Percentiles rank a stretch among this genome's conserved stretches.
Evolutionary conservation across 306 rosid species (phyloP).

Genomic region (Vigna radiata): DNA sequence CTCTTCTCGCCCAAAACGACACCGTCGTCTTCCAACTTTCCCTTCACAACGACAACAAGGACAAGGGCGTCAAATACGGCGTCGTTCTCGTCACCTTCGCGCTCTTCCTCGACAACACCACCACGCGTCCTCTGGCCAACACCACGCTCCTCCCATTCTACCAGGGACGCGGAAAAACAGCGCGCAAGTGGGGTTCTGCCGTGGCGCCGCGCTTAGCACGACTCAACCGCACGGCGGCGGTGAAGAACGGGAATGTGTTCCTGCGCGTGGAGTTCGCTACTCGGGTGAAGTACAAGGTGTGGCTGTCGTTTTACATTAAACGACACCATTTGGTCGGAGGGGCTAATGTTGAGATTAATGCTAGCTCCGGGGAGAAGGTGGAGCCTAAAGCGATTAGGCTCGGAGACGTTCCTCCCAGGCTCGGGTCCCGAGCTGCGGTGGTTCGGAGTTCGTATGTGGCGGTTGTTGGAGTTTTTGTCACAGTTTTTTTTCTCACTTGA

Average conservation of each 20-base stretch:
- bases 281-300: conserved; percentile 66
- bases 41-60: conserved; percentile 60
- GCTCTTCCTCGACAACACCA: conserved; percentile 31
- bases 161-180: conserved; percentile 73
- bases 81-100: conserved; percentile 48
- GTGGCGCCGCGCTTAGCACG: not conserved
- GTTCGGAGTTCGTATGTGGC: conserved; percentile 3
- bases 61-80: conserved; percentile 66
- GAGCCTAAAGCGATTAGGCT: conserved; percentile 57
- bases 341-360: conserved; percentile 56
- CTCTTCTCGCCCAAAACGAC: conserved; percentile 56
- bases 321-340: conserved; percentile 56
- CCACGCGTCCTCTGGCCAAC: conserved; percentile 34
- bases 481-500: conserved; percentile 28
- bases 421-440: conserved; percentile 38
- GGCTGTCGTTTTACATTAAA: conserved; percentile 57
- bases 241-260: conserved; percentile 19
- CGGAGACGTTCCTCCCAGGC: conserved; percentile 17
- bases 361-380: conserved; percentile 51
- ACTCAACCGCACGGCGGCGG: conserved; percentile 46
- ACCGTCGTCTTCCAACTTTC: conserved; percentile 45
- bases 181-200: conserved; percentile 32
- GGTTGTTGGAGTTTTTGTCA: conserved; percentile 39
- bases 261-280: conserved; percentile 70
- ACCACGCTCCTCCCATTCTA: conserved; percentile 47